Base-by-base conservation (phyloP, 2,329 filamentous ascomycete genomes). In the Rhexocercosporidium sp. region DNA sequence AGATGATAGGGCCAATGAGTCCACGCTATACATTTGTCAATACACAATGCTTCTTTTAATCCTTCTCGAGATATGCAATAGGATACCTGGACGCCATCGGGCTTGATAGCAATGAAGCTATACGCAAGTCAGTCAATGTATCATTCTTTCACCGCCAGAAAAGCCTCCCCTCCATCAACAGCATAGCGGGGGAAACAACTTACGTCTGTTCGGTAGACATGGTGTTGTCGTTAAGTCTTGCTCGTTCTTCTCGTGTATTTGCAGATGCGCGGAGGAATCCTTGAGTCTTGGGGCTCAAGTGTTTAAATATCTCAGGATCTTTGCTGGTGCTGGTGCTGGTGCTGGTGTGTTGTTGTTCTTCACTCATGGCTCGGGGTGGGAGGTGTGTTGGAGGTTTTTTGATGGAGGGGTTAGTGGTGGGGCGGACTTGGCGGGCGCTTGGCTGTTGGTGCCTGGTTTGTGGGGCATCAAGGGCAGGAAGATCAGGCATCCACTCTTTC, bases 71-170 rank as follows among this genome's bases (percentile, higher is more conserved):
- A n/a, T 29, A n/a, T 47, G 25, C 53, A 65, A 63, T 69, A 7
- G 2, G 84, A 76, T 90, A 97, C 94, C 91, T 97, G 96, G 85
- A 98, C 96, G 83, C 96, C 96, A 86, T 98, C 96, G 78, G 95
- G 96, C 94, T 99, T 99, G 90, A 99, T 93, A 82, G 96, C 96
- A 89, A 98, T 98, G 92, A 98, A 98, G 87, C 95, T 98, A 79
- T 76, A 70, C 54, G 75, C 65, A 60, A 67, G 72, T 77, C 69
- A 78, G 73, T 69, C 9, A 39, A 56, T n/a, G 8, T 9, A 5
- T 39, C 54, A 3, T 25, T n/a, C 31, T 41, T 76, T 71, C 71
- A 75, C 75, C 70, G 72, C 74, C 69, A 67, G 62, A 65, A 62
- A 37, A 60, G 31, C 31, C 39, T 22, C 54, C 57, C 54, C 22